Evolutionary conservation across 2,329 filamentous ascomycete species (phyloP), one percentile per base, ranked within the genome.

Genomic region (Chrysoporthe puriensis): DNA sequence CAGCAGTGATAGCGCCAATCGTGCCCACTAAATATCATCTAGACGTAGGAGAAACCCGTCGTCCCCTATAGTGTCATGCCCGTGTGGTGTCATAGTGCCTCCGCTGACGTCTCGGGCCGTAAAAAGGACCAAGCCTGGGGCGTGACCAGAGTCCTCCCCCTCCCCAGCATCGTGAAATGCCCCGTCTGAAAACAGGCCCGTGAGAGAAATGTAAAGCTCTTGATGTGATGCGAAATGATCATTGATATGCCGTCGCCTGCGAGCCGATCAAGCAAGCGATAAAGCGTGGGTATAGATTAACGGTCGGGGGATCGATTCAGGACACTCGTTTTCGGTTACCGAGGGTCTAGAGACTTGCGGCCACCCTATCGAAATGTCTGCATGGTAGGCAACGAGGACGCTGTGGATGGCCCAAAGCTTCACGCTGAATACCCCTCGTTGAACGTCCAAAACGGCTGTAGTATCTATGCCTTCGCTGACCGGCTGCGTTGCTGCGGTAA

Each of bases 401-500:
- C 13, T 54, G 26, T 26, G 13, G 26, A 7, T 26, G 13, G 8
- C 32, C 50, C 26, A 54, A 26, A 14, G 11, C 13, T 8, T 16
- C 1, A 6, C 3, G 50, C 1, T 40, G 32, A 6, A n/a, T 40
- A 0, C 14, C 9, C 8, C 16, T 16, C 6, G 8, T 18, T 8
- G 34, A 6, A 40, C 34, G 6, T 57, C 2, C 14, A 7, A 40
- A 40, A 34, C 18, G 34, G 16, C 16, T 57, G 16, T n/a, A 34
- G 54, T 18, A 18, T 43, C 42, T 68, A 69, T 54, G 66, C 68
- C 4, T 66, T 18, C 63, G 59, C 50, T 16, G 16, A 68, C 8
- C 78, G 72, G 42, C 72, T 70, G 26, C 80, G 80, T 72, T 86
- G 82, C 75, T 87, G 85, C 2, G 90, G 90, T 62, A 92, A 80